These are phyloP conservation scores for Quercus rubra DNA, from an alignment of 306 rosid genomes.

Conservation along the genomic window DNA sequence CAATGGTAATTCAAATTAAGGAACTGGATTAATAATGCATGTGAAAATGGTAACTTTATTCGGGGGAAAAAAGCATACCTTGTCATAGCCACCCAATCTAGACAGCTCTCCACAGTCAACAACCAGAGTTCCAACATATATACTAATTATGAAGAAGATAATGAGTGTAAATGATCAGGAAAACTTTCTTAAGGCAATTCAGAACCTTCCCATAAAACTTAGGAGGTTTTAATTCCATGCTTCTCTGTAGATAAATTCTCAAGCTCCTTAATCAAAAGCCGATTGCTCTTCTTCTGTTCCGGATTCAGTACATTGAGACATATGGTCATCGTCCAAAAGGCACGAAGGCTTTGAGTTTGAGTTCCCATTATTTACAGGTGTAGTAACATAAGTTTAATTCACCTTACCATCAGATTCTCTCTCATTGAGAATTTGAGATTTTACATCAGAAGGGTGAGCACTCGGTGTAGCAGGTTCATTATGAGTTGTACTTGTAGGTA, in stretches of 20 bases:
- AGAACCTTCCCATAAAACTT: conserved; percentile 87
- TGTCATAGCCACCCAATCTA: conserved; percentile 96
- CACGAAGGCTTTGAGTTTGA: conserved; percentile 27
- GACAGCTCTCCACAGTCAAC: conserved; percentile 83
- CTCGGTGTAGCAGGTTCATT: conserved; percentile 19
- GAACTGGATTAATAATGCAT: neutral
- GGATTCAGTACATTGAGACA: conserved; percentile 71
- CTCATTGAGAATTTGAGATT: conserved; percentile 30
- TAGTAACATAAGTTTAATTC: conserved; percentile 41
- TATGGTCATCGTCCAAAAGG: conserved; percentile 55
- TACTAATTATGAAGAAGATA: no score
- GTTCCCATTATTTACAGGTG: conserved; percentile 24
- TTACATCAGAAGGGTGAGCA: conserved; percentile 33
- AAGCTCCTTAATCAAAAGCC: conserved; percentile 76
- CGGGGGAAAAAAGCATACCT: conserved; percentile 40
- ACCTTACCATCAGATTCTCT: conserved; percentile 27
- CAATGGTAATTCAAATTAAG: neutral
- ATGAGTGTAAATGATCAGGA: no score
- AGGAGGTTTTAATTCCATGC: conserved; percentile 92
- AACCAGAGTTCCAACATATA: neutral
- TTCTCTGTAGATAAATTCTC: conserved; percentile 81
- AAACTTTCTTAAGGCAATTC: no score
- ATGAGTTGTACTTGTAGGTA: conserved; percentile 11
- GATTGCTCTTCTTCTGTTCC: conserved; percentile 91
- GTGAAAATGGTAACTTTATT: neutral